Evolutionary conservation across 495 filamentous ascomycete species (phyloP).

Genomic region (Beverwykella pulmonaria): DNA sequence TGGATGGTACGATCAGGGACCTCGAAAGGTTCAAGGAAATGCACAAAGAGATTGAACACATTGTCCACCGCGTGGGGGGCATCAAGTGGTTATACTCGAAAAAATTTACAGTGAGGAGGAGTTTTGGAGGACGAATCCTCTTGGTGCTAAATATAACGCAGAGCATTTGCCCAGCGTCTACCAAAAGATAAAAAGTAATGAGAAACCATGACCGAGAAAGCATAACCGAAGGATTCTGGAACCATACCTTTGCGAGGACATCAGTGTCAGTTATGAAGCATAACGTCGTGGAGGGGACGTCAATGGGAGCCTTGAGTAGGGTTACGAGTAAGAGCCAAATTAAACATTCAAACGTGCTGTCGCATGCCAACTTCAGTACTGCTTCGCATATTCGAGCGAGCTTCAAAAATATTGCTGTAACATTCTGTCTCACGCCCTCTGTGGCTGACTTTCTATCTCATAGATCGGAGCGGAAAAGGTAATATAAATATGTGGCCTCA

Average conservation of each 20-base stretch:
- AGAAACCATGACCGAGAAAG: background rate
- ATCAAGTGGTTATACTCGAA: constrained; percentile 64
- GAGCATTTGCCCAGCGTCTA: constrained; percentile 54
- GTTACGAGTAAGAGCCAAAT: too few species aligned
- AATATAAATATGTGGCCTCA: background rate
- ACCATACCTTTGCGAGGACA: constrained; percentile 4
- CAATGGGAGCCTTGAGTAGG: background rate
- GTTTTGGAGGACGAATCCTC: constrained; percentile 53
- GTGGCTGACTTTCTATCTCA: too few species aligned
- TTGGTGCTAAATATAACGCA: constrained; percentile 57
- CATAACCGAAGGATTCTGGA: constrained; percentile 10
- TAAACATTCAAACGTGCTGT: too few species aligned
- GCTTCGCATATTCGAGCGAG: too few species aligned
- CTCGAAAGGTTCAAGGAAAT: constrained; percentile 51
- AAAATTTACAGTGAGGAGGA: constrained; percentile 58
- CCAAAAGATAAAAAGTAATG: constrained; percentile 54
- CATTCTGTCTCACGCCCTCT: background rate
- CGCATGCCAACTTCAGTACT: too few species aligned
- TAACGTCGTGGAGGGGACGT: background rate
- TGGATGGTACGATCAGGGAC: constrained; percentile 27
- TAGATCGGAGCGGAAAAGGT: background rate
- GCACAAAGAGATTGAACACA: constrained; percentile 67
- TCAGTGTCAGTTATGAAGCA: background rate
- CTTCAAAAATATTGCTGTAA: too few species aligned
- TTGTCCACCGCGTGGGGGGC: constrained; percentile 66